Conservation (phyloP, 2,329 filamentous ascomycete species). For the Hymenoscyphus infarciens region DNA sequence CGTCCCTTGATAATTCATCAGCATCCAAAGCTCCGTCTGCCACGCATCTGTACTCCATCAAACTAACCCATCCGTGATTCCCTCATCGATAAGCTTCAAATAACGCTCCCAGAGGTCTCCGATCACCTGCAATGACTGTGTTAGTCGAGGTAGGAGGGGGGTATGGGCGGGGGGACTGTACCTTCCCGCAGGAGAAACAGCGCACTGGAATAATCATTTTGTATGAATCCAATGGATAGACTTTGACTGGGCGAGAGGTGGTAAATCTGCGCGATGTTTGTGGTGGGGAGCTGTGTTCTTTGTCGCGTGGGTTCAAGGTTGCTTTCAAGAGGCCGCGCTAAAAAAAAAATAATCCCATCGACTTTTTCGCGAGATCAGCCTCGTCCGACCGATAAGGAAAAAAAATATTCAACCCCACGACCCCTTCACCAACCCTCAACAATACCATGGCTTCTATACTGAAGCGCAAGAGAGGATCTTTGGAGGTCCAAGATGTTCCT, state of each 20-base stretch:
- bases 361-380: constrained; percentile 16
- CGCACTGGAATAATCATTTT: constrained; percentile 98
- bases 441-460: constrained; percentile 36
- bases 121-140: constrained; percentile 63
- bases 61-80: constrained; percentile 68
- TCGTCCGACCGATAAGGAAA: constrained; percentile 21
- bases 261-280: neutral
- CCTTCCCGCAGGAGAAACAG: constrained; percentile 99
- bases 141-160: constrained; percentile 20
- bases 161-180: constrained; percentile 41
- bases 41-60: constrained; percentile 10
- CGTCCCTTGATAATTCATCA: constrained; percentile 60
- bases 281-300: constrained; percentile 3
- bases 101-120: constrained; percentile 98
- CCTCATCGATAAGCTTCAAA: constrained; percentile 79
- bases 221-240: constrained; percentile 19
- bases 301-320: constrained; percentile 14
- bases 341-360: constrained; percentile 16
- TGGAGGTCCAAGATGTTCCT: constrained; percentile 30
- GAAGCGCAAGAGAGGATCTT: constrained; percentile 37
- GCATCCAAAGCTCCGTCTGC: constrained; percentile 4
- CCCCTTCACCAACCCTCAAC: constrained; percentile 31
- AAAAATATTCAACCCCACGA: constrained; percentile 14
- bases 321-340: constrained; percentile 13
- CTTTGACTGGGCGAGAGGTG: neutral